Evolutionary conservation across 2,329 filamentous ascomycete genomes (phyloP), one percentile per base, ranked within the genome.

Genomic region (Raffaelea albimanens): DNA sequence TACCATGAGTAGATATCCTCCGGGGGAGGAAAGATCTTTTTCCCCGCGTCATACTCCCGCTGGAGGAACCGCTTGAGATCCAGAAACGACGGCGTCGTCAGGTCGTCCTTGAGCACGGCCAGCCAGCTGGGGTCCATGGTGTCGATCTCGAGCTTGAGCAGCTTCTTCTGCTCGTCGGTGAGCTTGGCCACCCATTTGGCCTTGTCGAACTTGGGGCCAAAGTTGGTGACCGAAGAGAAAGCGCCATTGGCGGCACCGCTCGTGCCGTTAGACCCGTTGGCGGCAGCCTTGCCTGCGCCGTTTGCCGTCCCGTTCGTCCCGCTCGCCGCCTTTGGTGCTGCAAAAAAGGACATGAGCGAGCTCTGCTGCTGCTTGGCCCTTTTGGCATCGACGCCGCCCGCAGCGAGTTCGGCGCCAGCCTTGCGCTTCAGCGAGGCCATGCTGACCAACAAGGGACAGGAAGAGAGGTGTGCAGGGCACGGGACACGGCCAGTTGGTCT

Each of bases 1-100:
- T 72, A 95, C 93, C 93, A 98, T 54, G 87, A 93, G 67, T 98
- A 98, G 13, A 98, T 81, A 58, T 98, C 91, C 54, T 88, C 76
- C 56, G 80, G 74, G 0, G 91, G 91, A 3, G 93, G 93, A 58
- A 94, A 98, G 56, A 95, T 78, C 59, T 84, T 90, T 66, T 82
- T 83, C 2, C 83, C 83, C 1, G 75, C 72, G 16, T 77, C 75
- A 46, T 83, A 76, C 69, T 98, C 93, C 46, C 76, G 77, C 59
- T 86, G 82, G 46, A 98, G 68, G 64, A 96, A 98, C 44, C 77
- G 75, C 73, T 98, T 98, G 55, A 98, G 67, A 3, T 86, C 80
- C 42, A 98, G 70, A 60, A 98, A 98, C 50, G 90, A 83, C 21
- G 81, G 80, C 49, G 74, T 83, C 1, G 80, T 70, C 38, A 98